phyloP scores from a whole-genome alignment of 129 eudicot species.

The Escallonia herrerae region DNA sequence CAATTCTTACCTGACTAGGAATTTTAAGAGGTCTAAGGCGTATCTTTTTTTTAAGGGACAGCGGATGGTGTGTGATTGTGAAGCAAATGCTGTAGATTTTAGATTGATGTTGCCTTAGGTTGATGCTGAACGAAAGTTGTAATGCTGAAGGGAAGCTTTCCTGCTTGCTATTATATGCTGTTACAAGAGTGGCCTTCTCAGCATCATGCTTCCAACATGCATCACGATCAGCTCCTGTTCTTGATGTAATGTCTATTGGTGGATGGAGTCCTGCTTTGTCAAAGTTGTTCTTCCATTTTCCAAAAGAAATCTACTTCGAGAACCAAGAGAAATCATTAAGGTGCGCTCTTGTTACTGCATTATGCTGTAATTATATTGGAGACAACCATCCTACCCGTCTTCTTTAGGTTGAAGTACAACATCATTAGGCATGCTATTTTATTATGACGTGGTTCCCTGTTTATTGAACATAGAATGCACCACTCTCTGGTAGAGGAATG shows the following conservation, averaged over 20 bases:
- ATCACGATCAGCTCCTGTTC: slow-evolving; percentile 18
- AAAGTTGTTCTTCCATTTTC: slow-evolving; percentile 29
- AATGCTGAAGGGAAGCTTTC: slow-evolving; percentile 45
- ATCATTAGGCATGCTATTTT: too few species aligned
- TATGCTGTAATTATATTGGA: too few species aligned
- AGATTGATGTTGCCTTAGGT: slow-evolving; percentile 2
- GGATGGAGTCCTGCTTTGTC: slow-evolving; percentile 20
- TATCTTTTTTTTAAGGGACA: too few species aligned
- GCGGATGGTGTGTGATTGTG: too few species aligned
- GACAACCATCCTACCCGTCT: too few species aligned
- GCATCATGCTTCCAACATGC: slow-evolving; percentile 25
- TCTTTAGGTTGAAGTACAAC: too few species aligned
- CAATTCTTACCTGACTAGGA: too few species aligned
- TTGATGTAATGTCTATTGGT: slow-evolving; percentile 25
- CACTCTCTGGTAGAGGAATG: too few species aligned
- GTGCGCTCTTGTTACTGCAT: slow-evolving; percentile 17
- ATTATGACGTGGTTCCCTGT: too few species aligned
- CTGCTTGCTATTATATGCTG: slow-evolving; percentile 33
- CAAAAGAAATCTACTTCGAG: slow-evolving; percentile 22
- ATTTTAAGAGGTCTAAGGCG: too few species aligned
- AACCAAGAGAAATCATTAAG: slow-evolving; percentile 46
- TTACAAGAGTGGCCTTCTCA: slow-evolving; percentile 38
- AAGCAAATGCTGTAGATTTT: neutral
- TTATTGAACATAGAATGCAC: too few species aligned
- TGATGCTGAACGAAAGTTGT: slow-evolving; percentile 7